These are phyloP conservation scores for Podila minutissima DNA, from an alignment of 192 early-diverging fungal genomes.

Conservation along the genomic window DNA sequence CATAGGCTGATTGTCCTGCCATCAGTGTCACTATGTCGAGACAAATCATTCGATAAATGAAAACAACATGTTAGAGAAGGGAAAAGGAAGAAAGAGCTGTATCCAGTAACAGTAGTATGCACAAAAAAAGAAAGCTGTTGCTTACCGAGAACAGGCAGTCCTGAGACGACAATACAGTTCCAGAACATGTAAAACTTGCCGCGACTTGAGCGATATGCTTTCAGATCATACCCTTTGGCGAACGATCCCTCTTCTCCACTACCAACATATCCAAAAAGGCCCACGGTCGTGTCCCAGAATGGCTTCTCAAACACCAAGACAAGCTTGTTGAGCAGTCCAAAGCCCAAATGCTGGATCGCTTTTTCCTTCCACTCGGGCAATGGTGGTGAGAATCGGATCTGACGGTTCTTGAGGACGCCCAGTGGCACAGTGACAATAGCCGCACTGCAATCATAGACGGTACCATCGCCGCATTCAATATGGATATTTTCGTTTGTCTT, in stretches of 20 bases:
- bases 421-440: constrained; percentile 47
- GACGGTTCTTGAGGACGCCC: constrained; percentile 42
- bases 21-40: constrained; percentile 27
- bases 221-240: constrained; percentile 5
- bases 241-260: constrained; percentile 16
- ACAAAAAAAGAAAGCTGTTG: no score
- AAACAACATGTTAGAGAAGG: neutral
- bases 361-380: constrained; percentile 38
- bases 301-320: constrained; percentile 40
- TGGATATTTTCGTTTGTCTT: constrained; percentile 8
- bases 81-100: no score
- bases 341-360: constrained; percentile 38
- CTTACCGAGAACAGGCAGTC: constrained; percentile 34
- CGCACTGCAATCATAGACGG: constrained; percentile 9
- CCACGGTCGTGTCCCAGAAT: constrained; percentile 28
- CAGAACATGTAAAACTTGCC: constrained; percentile 52
- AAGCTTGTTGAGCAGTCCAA: constrained; percentile 41
- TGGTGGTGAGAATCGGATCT: constrained; percentile 35
- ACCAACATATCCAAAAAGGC: constrained; percentile 40
- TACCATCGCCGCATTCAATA: constrained; percentile 30
- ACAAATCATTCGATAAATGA: neutral
- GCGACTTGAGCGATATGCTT: constrained; percentile 36
- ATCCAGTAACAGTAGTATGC: no score
- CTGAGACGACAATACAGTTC: constrained; percentile 35
- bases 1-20: constrained; percentile 48